Base-by-base conservation (phyloP, 2,329 filamentous ascomycete genomes). In the Chaetomium sp. region DNA sequence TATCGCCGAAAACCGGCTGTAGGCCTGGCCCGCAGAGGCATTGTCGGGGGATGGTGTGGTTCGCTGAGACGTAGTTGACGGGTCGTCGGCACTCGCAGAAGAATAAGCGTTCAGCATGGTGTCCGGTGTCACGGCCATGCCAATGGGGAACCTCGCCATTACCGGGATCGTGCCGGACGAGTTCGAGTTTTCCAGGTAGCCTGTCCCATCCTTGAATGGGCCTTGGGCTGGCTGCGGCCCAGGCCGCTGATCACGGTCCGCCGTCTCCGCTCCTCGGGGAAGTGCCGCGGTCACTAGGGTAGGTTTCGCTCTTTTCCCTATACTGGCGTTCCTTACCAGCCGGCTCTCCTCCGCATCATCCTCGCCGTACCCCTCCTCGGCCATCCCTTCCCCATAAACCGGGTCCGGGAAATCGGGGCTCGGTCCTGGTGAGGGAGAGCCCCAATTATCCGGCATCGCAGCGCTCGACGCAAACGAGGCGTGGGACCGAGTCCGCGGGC, bases 391-490 rank as follows among this genome's bases (percentile, higher is more conserved):
- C 57, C 84, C 82, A 66, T 82, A 83, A 68, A 81, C 81, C 13
- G 78, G 78, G n/a, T 82, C 82, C n/a, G 74, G 64, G 72, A 83
- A 77, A 70, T 79, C 71, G 60, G 82, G 75, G 74, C 80, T 84
- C 35, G 73, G 73, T 13, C 74, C 74, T 2, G 80, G 79, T 0
- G 83, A 83, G 13, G 77, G 74, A 4, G 81, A 83, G 4, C 81
- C 85, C 85, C 89, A 92, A 69, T 81, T 87, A 23, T 87, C 85
- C 1, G 90, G 90, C 74, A 92, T 90, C 0, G 85, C 89, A 42
- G 87, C 85, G 70, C 89, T 92, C 2, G 90, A 92, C 25, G 86
- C 90, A 71, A 86, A 89, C 0, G 90, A 92, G 31, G 81, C 81
- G 72, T 86, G 84, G 0, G 87, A 86, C 61, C 81, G 78, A 3